Conservation (phyloP, 2,329 filamentous ascomycete genomes). For the Dothistroma pini region DNA sequence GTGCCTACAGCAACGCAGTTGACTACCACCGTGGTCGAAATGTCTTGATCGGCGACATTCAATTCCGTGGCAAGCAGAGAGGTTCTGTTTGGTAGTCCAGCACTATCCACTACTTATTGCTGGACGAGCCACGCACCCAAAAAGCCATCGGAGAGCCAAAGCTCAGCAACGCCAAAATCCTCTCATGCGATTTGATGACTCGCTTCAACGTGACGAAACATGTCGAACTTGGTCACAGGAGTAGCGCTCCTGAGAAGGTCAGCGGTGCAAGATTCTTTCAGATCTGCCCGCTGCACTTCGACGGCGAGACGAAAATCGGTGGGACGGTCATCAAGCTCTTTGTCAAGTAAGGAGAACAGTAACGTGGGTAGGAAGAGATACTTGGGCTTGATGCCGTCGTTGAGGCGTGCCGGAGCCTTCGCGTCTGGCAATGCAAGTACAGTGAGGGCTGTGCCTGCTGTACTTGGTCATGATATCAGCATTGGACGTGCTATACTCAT, state of each 20-base stretch:
- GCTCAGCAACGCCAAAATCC: slow-evolving; percentile 63
- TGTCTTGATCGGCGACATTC: slow-evolving; percentile 55
- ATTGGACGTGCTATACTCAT: not conserved
- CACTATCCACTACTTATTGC: slow-evolving; percentile 57
- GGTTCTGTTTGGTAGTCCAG: slow-evolving; percentile 58
- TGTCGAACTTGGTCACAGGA: slow-evolving; percentile 40
- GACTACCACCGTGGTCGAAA: slow-evolving; percentile 59
- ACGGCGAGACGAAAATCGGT: slow-evolving; percentile 35
- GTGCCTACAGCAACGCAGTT: slow-evolving; percentile 54
- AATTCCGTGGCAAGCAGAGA: slow-evolving; percentile 53
- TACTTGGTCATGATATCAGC: not conserved
- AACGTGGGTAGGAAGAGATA: not conserved
- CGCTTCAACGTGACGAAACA: slow-evolving; percentile 63
- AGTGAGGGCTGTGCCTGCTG: not conserved
- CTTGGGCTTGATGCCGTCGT: not conserved
- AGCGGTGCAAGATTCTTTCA: slow-evolving; percentile 43
- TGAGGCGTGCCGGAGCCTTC: not conserved
- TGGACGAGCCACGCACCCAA: slow-evolving; percentile 55
- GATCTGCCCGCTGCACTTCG: slow-evolving; percentile 49
- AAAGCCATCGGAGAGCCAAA: slow-evolving; percentile 66
- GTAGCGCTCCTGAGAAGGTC: slow-evolving; percentile 38
- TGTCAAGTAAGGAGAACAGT: slow-evolving; percentile 1
- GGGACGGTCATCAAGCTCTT: slow-evolving; percentile 15
- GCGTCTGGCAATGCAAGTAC: not conserved
- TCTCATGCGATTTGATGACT: slow-evolving; percentile 71